Percentiles rank a stretch among this genome's conserved stretches.
Evolutionary conservation across 2,329 filamentous ascomycete species (phyloP).

Genomic region (Berkeleyomyces basicola): DNA sequence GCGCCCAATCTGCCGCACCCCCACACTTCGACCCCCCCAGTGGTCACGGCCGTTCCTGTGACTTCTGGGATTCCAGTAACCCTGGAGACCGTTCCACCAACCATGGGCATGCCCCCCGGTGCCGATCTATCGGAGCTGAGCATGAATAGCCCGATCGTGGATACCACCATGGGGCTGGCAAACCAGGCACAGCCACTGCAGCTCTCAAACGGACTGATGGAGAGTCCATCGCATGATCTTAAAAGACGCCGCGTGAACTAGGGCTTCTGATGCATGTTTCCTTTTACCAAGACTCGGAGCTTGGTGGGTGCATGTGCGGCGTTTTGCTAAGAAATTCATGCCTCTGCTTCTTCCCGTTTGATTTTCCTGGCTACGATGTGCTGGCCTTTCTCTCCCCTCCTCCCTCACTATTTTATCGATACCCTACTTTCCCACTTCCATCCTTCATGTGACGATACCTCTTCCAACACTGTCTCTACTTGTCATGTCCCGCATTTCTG

Average conservation of each 20-base stretch:
- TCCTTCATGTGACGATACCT: slow-evolving; percentile 3
- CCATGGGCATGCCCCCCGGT: slow-evolving; percentile 7
- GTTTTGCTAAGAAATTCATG: neutral
- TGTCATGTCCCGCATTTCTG: neutral
- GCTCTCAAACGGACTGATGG: slow-evolving; percentile 2
- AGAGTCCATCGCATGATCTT: slow-evolving; percentile 7
- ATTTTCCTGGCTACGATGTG: neutral
- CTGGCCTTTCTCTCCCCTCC: no score
- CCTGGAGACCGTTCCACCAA: neutral
- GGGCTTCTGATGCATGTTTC: neutral
- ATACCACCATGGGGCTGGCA: neutral
- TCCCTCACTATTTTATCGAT: neutral
- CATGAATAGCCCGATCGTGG: slow-evolving; percentile 10
- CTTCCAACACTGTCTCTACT: neutral
- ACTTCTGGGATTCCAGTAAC: neutral
- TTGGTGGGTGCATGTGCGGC: neutral
- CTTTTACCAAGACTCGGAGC: neutral
- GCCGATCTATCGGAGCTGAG: slow-evolving; percentile 11
- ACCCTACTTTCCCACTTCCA: neutral
- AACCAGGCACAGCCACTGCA: slow-evolving; percentile 6
- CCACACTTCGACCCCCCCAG: neutral
- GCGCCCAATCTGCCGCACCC: neutral
- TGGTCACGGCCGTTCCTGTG: neutral
- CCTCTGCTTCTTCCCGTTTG: neutral
- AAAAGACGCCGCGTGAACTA: slow-evolving; percentile 10